phyloP scores from a whole-genome alignment of 495 filamentous ascomycete genomes.

The Xylaria telfairii region DNA sequence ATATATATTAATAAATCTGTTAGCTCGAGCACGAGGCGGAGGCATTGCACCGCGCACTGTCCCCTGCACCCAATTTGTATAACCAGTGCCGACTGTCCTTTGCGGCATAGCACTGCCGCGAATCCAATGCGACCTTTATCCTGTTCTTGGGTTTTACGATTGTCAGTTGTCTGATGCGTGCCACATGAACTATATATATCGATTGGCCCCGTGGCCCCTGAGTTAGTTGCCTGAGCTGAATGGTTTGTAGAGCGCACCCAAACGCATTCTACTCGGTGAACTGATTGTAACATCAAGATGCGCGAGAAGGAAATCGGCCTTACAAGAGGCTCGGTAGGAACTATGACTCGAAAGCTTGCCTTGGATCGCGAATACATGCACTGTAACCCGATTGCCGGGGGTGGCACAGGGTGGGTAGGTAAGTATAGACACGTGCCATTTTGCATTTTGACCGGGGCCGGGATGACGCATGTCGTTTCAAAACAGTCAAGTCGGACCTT shows the following conservation, averaged over 20 bases:
- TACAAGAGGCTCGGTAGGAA: background rate
- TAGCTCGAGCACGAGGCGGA: background rate
- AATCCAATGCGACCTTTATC: background rate
- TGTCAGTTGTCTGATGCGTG: background rate
- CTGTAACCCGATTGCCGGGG: slow-evolving; percentile 8
- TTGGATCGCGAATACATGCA: background rate
- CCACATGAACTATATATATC: background rate
- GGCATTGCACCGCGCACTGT: background rate
- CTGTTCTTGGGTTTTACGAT: background rate
- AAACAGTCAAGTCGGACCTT: background rate
- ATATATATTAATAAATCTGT: slow-evolving; percentile 26
- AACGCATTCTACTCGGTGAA: background rate
- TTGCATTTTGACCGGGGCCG: background rate
- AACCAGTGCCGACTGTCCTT: background rate
- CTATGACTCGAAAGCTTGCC: slow-evolving; percentile 1
- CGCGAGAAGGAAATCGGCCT: background rate
- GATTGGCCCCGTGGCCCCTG: background rate
- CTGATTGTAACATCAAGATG: too few relatives aligned
- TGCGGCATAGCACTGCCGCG: background rate
- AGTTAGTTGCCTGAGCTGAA: background rate
- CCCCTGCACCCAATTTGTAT: background rate
- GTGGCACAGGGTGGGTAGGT: slow-evolving; percentile 15
- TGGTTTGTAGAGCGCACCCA: background rate
- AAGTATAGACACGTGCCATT: slow-evolving; percentile 20
- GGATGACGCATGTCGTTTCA: background rate